Percentiles rank a stretch among this genome's conserved stretches.
phyloP scores from a whole-genome alignment of 495 filamentous ascomycete genomes.

The Penicillium canescens region DNA sequence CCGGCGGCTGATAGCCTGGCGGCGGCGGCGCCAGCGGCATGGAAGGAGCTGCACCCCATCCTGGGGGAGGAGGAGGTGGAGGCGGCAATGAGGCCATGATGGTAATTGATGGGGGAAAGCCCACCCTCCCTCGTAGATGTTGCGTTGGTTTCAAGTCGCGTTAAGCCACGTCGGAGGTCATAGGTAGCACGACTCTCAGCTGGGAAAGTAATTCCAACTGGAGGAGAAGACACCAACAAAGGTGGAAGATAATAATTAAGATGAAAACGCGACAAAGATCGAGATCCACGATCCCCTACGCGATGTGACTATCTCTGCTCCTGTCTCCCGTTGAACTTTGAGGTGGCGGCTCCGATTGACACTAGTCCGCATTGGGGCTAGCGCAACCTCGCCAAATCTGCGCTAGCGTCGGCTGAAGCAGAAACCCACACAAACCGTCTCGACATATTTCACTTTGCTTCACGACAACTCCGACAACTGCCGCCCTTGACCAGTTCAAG shows the following conservation, averaged over 20 bases:
- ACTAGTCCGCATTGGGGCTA: slow-evolving; percentile 35
- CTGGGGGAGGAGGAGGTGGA: slow-evolving; percentile 80
- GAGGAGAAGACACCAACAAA: slow-evolving; percentile 1
- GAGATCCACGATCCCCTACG: slow-evolving; percentile 52
- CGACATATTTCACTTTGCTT: slow-evolving; percentile 44
- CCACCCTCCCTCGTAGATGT: slow-evolving; percentile 32
- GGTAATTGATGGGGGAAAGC: slow-evolving; percentile 29
- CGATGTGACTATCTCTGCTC: slow-evolving; percentile 30
- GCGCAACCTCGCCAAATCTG: slow-evolving; percentile 48
- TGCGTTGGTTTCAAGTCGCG: slow-evolving; percentile 39
- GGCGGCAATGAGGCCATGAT: slow-evolving; percentile 76
- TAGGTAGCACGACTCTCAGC: slow-evolving; percentile 14
- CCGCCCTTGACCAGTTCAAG: slow-evolving; percentile 52
- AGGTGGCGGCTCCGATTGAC: slow-evolving; percentile 41
- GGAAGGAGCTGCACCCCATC: slow-evolving; percentile 71
- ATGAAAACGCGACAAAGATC: slow-evolving; percentile 23
- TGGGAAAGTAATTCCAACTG: slow-evolving; percentile 1
- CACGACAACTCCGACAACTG: slow-evolving; percentile 56
- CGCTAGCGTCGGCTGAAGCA: slow-evolving; percentile 43
- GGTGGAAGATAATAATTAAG: slow-evolving; percentile 16
- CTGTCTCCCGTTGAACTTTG: slow-evolving; percentile 32
- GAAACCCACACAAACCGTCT: slow-evolving; percentile 55
- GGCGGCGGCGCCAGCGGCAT: slow-evolving; percentile 80
- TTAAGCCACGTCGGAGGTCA: slow-evolving; percentile 39
- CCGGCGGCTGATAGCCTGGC: slow-evolving; percentile 81